Evolutionary conservation across 768 basidiomycete genomes (phyloP).

Genomic region (Hysterangium stoloniferum): DNA sequence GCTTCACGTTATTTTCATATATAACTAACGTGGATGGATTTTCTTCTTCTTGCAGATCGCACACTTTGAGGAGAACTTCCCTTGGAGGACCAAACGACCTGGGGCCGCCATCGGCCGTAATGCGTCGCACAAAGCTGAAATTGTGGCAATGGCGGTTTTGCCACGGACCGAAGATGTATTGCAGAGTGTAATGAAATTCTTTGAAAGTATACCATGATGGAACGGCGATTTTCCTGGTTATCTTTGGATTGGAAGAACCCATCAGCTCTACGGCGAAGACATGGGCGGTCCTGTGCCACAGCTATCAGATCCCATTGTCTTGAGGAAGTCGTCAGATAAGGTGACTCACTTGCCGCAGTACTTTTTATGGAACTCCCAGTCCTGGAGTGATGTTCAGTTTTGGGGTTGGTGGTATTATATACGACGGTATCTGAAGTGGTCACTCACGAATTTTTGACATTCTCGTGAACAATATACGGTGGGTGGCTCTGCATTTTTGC

Average conservation of each 20-base stretch:
- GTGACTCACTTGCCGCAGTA: slow-evolving; percentile 1
- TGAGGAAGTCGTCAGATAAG: neutral
- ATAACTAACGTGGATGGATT: neutral
- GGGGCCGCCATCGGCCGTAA: neutral
- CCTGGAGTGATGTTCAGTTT: neutral
- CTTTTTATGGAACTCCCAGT: neutral
- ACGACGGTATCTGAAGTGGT: no score
- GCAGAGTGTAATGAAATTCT: neutral
- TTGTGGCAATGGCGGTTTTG: neutral
- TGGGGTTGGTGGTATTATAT: neutral
- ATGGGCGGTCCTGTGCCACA: neutral
- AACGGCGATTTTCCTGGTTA: neutral
- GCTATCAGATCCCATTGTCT: neutral
- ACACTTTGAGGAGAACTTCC: neutral
- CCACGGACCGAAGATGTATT: neutral
- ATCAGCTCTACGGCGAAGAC: neutral
- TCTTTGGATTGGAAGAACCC: neutral
- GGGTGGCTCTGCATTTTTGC: neutral
- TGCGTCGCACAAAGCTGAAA: neutral
- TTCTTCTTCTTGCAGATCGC: neutral
- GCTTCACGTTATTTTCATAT: neutral
- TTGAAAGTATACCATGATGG: slow-evolving; percentile 1
- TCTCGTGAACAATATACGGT: neutral
- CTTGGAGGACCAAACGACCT: neutral
- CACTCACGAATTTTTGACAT: neutral